phyloP scores from a whole-genome alignment of 352 stramenopile genomes.

The Blastocystis sp. region DNA sequence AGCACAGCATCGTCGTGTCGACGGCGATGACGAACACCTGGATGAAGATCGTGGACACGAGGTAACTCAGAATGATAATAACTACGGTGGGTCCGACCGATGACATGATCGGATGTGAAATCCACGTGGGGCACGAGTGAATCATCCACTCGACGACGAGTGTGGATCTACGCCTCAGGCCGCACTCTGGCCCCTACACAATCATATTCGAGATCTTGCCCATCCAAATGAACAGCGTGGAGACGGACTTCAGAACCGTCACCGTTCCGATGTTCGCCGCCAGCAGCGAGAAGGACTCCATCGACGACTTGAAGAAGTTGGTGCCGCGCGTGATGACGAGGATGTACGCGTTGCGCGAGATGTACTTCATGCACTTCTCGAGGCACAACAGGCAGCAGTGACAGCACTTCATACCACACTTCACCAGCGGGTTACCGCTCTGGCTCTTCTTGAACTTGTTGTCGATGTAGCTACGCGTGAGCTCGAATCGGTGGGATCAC shows the following conservation, averaged over 20 bases:
- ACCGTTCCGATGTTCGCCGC: constrained; percentile 86
- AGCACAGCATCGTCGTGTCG: constrained; percentile 91
- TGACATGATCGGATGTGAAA: constrained; percentile 24
- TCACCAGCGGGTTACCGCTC: constrained; percentile 84
- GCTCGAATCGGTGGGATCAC: constrained; percentile 85
- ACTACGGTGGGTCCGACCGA: constrained; percentile 80
- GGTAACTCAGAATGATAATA: constrained; percentile 88
- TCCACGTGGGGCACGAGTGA: constrained; percentile 7
- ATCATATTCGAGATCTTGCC: constrained; percentile 83
- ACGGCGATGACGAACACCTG: constrained; percentile 92
- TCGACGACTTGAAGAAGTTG: constrained; percentile 84
- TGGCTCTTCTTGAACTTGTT: constrained; percentile 87
- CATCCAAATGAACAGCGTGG: constrained; percentile 87
- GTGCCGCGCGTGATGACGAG: constrained; percentile 83
- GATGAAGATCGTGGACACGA: constrained; percentile 90
- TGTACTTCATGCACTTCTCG: constrained; percentile 87
- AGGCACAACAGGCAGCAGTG: constrained; percentile 89
- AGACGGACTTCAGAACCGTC: constrained; percentile 88
- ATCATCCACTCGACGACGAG: constrained; percentile 77
- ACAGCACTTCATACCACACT: constrained; percentile 77
- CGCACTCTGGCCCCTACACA: constrained; percentile 74
- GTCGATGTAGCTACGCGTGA: constrained; percentile 77
- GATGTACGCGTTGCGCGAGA: constrained; percentile 96
- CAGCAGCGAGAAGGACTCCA: constrained; percentile 90
- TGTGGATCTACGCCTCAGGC: constrained; percentile 78